Percentiles rank a stretch among this genome's conserved stretches.
These are phyloP conservation scores for Zopfia rhizophila DNA, from an alignment of 2,329 filamentous ascomycete species.

Conservation along the genomic window DNA sequence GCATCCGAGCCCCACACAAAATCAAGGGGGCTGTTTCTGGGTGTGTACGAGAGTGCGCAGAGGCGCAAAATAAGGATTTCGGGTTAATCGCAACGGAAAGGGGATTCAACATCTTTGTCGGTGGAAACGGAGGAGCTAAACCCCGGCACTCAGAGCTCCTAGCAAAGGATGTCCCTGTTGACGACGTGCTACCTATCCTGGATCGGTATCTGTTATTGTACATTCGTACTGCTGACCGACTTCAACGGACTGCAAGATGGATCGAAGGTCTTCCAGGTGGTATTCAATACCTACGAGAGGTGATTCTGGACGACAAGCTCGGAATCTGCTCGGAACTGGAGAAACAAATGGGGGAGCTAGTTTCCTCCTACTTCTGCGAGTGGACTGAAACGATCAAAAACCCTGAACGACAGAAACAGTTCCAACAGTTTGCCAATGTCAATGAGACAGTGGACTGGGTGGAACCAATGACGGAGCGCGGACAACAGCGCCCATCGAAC, in stretches of 20 bases:
- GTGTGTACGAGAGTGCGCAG: conserved; percentile 86
- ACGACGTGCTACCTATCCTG: conserved; percentile 80
- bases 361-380: conserved; percentile 84
- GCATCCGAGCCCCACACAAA: conserved; percentile 85
- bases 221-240: conserved; percentile 85
- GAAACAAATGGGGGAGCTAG: conserved; percentile 82
- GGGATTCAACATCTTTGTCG: conserved; percentile 88
- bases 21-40: conserved; percentile 87
- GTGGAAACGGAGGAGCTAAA: conserved; percentile 84
- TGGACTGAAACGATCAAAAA: conserved; percentile 82
- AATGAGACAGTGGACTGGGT: conserved; percentile 69
- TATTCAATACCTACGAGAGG: conserved; percentile 78
- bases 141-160: conserved; percentile 81
- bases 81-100: conserved; percentile 88
- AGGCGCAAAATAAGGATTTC: conserved; percentile 90
- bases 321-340: conserved; percentile 84
- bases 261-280: conserved; percentile 82
- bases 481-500: conserved; percentile 75
- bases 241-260: conserved; percentile 87
- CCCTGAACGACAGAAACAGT: conserved; percentile 72
- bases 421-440: conserved; percentile 84
- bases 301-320: conserved; percentile 82
- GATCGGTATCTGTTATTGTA: conserved; percentile 91
- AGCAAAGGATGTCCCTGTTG: conserved; percentile 81
- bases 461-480: conserved; percentile 75